Evolutionary conservation across 2,329 filamentous ascomycete genomes (phyloP), one percentile per base, ranked within the genome.

Genomic region (Fusarium verrucosum): DNA sequence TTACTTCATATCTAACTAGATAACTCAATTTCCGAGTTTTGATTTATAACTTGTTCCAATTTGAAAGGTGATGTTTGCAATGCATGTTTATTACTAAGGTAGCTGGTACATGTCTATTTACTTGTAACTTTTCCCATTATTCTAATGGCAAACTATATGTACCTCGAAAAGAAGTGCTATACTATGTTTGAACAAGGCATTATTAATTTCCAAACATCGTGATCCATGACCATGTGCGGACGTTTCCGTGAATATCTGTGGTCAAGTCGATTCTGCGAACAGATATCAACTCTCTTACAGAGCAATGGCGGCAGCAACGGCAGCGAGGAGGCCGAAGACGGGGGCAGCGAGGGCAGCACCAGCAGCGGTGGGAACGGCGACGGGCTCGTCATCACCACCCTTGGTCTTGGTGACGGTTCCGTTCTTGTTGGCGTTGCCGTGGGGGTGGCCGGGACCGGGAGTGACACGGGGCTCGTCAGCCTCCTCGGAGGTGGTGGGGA

Each of bases 291-390:
- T 17, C 47, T 53, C 50, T 72, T 75, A 78, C 69, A 78, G 67
- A 63, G 75, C 76, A 52, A 76, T 28, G 30, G 65, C 70, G 26
- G 72, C 73, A 26, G 73, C 75, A 33, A 76, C 20, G 16, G 75
- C 50, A 38, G 75, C 75, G 17, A 75, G 70, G 10, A 77, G 26
- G 20, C 73, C 74, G n/a, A 67, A 63, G 33, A 67, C 70, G 32
- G 72, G 73, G 36, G 60, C 74, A 17, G 61, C 62, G n/a, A 62
- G 36, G n/a, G 70, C 68, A 19, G 68, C 71, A 33, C 46, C 57
- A 14, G 64, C 60, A 32, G 49, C 50, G 11, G 56, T 59, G 46
- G 50, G 33, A 28, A 54, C 59, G 8, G 41, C 35, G 10, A 44
- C 53, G 3, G n/a, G n/a, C n/a, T n/a, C n/a, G n/a, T n/a, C n/a